Base-by-base conservation (phyloP, 1,139 yeast species). In the Geotrichum citri-aurantii region DNA sequence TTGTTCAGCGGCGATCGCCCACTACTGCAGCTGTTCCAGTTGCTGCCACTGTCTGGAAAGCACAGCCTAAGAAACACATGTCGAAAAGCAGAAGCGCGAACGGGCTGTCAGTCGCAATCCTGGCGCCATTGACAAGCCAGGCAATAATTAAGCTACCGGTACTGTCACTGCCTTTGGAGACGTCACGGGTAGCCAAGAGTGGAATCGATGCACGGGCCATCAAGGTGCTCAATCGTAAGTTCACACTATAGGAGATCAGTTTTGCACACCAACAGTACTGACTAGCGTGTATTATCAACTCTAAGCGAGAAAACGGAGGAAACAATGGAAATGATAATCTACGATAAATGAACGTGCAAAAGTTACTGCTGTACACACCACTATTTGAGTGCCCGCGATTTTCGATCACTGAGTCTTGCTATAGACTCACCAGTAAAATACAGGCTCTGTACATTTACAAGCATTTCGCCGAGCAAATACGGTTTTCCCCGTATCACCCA, bases 121-220 rank as follows among this genome's bases (percentile, higher is more conserved):
- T 50, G 51, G 3, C 37, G 52, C 33, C 52, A 17, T 48, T 21
- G 21, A 26, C 2, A 1, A 37, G 6, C 27, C 17, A 31, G 23
- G n/a, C 14, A 31, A 40, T 2, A 14, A 40, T 24, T 11, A 17
- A n/a, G 7, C 17, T 37, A 7, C 44, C 44, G 2, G n/a, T 8
- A 8, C 21, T n/a, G 10, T 37, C 21, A 8, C 44, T 37, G 44
- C 65, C 63, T 14, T 66, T 63, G 52, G 71, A 68, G 21, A 65
- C 66, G n/a, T 56, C 60, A 37, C 68, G 65, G 11, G 64, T 64
- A 52, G 65, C 64, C 11, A 54, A 62, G 14, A 69, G 70, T 67
- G 66, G 68, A 26, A 73, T 70, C 58, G 73, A 70, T 55, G 64
- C 64, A 21, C 61, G 73, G 7, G 72, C 72, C 29, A 68, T 70